These are phyloP conservation scores for Quercus parvula DNA, from an alignment of 306 rosid species.

Conservation along the genomic window DNA sequence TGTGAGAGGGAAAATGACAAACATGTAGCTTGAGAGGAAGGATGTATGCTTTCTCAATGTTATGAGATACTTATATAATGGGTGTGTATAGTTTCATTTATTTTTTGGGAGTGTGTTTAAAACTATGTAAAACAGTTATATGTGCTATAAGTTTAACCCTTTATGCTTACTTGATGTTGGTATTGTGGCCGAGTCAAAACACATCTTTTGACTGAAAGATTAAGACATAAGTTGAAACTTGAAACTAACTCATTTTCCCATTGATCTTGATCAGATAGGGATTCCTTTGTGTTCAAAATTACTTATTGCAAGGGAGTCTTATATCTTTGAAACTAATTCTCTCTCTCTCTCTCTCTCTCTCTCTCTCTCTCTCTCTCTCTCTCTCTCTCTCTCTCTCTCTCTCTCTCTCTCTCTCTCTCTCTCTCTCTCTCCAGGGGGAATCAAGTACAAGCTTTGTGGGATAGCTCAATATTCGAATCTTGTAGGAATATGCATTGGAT, in stretches of 20 bases:
- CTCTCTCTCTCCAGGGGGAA: constrained; percentile 9
- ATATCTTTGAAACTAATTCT: neutral
- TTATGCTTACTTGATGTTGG: neutral
- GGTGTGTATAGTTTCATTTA: too few relatives aligned
- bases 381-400: neutral
- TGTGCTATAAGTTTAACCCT: neutral
- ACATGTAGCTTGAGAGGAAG: too few relatives aligned
- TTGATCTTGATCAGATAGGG: neutral
- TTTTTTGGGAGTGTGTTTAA: too few relatives aligned
- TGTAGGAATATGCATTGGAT: constrained; percentile 22
- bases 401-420: neutral
- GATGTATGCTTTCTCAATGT: too few relatives aligned
- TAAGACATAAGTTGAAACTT: too few relatives aligned
- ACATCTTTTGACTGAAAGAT: neutral
- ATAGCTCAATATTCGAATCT: constrained; percentile 13
- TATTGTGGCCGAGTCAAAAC: neutral
- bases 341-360: neutral
- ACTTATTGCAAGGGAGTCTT: neutral
- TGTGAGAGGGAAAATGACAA: too few relatives aligned
- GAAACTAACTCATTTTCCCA: too few relatives aligned
- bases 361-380: neutral
- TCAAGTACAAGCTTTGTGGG: constrained; percentile 11
- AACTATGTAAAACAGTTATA: too few relatives aligned
- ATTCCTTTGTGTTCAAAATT: neutral
- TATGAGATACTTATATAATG: too few relatives aligned